Conservation (phyloP, 176 grass and related monocot genomes). For the Raddia guianensis region DNA sequence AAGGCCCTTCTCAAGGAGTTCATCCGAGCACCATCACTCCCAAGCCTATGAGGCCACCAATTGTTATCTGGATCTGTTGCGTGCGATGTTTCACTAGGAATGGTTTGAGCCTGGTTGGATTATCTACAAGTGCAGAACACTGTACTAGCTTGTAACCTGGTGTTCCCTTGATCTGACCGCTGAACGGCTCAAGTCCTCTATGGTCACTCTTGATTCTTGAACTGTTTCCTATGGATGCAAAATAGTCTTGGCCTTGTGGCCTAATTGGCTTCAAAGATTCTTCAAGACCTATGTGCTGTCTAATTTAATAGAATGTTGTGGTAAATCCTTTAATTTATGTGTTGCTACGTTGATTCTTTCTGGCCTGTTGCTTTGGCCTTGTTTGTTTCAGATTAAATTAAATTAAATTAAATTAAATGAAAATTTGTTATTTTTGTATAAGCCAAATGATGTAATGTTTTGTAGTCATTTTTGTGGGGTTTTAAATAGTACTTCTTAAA, state of each 20-base stretch:
- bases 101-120: slow-evolving; percentile 2
- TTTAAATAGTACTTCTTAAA: too few relatives aligned
- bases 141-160: slow-evolving; percentile 9
- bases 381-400: too few relatives aligned
- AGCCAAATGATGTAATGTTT: too few relatives aligned
- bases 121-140: slow-evolving; percentile 12
- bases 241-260: background rate
- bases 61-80: slow-evolving; percentile 23
- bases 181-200: background rate
- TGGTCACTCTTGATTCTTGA: background rate
- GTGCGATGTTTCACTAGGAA: slow-evolving; percentile 1
- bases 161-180: slow-evolving; percentile 20
- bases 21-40: slow-evolving; percentile 61
- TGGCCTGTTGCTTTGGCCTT: background rate
- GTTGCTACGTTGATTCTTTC: background rate
- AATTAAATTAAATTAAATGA: too few relatives aligned
- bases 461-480: too few relatives aligned
- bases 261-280: slow-evolving; percentile 2
- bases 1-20: slow-evolving; percentile 93
- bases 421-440: too few relatives aligned
- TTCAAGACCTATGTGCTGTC: background rate
- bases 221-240: slow-evolving; percentile 15
- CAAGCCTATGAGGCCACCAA: slow-evolving; percentile 47
- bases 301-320: background rate
- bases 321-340: background rate